These are phyloP conservation scores for Coelastrella sp. DNA, from an alignment of 139 green algal species.

Conservation along the genomic window DNA sequence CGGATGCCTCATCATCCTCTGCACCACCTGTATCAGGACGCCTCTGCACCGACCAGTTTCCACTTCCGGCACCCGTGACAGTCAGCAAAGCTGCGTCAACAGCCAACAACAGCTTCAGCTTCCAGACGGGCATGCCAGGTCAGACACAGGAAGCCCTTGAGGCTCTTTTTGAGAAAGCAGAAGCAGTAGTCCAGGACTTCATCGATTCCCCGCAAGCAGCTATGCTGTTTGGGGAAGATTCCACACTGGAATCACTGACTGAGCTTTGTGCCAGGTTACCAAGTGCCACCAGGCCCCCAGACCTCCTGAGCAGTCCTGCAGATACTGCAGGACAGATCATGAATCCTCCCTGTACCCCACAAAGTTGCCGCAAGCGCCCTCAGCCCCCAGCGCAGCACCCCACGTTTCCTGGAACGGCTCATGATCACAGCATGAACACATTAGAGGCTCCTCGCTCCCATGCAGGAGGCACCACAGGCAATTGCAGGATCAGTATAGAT, in stretches of 20 bases:
- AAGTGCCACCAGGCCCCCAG: background rate
- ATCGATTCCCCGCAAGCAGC: slow-evolving; percentile 33
- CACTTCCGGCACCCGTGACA: background rate
- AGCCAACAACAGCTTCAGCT: slow-evolving; percentile 1
- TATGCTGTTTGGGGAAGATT: slow-evolving; percentile 13
- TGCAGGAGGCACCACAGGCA: background rate
- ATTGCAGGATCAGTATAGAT: background rate
- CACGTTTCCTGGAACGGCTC: background rate
- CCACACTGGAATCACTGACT: background rate
- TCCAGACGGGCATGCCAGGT: background rate
- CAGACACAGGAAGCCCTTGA: background rate
- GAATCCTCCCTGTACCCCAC: background rate
- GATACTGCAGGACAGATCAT: background rate
- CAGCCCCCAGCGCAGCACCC: background rate
- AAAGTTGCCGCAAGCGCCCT: background rate
- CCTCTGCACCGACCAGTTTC: too few species aligned
- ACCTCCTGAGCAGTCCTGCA: background rate
- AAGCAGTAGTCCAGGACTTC: slow-evolving; percentile 1
- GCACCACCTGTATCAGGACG: too few species aligned
- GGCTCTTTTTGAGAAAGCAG: slow-evolving; percentile 11
- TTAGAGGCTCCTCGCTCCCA: too few species aligned
- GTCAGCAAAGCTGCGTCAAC: background rate
- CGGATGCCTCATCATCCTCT: too few species aligned
- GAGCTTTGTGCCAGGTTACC: background rate
- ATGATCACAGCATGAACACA: too few species aligned